A percentile compares a stretch with the other conserved stretches of the same genome.
phyloP scores from a whole-genome alignment of 768 basidiomycete genomes.

The Galerina sulciceps region DNA sequence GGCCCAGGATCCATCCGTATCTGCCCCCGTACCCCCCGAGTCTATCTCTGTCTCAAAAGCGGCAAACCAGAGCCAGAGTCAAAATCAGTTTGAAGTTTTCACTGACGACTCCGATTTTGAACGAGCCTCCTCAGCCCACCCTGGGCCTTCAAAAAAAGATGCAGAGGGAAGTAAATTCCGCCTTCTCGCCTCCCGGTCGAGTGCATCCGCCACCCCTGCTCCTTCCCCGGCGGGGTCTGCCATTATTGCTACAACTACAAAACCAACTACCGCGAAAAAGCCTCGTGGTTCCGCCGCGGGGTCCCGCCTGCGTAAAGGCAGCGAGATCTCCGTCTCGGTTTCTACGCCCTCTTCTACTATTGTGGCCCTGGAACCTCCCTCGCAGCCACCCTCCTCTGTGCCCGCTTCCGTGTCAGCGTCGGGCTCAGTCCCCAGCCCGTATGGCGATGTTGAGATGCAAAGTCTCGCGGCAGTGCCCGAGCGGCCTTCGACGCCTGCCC shows the following conservation, averaged over 20 bases:
- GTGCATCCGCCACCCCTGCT: constrained; percentile 25
- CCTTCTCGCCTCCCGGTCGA: constrained; percentile 25
- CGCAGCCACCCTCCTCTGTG: constrained; percentile 1
- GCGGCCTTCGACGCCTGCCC: neutral
- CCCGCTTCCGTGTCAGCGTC: constrained; percentile 4
- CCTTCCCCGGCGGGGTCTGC: constrained; percentile 26
- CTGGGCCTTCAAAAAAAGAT: constrained; percentile 26
- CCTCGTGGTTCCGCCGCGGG: constrained; percentile 15
- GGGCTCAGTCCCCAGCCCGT: constrained; percentile 8
- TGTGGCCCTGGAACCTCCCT: neutral
- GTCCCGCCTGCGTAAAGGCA: constrained; percentile 7
- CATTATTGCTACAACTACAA: neutral
- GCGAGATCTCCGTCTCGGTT: neutral
- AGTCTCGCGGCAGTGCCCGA: constrained; percentile 10
- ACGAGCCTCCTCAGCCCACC: constrained; percentile 1
- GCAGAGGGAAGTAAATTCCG: constrained; percentile 38
- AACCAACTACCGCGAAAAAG: constrained; percentile 28
- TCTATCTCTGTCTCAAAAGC: too few species aligned
- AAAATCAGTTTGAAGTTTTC: neutral
- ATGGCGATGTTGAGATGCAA: constrained; percentile 20
- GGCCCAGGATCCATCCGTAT: constrained; percentile 31
- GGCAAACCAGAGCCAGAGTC: too few species aligned
- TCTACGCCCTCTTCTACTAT: neutral
- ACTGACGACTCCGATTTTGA: constrained; percentile 27
- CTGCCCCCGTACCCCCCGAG: neutral